Percentiles rank a stretch among this genome's conserved stretches.
These are phyloP conservation scores for Bathelium albidoporum DNA, from an alignment of 495 filamentous ascomycete genomes.

Conservation along the genomic window DNA sequence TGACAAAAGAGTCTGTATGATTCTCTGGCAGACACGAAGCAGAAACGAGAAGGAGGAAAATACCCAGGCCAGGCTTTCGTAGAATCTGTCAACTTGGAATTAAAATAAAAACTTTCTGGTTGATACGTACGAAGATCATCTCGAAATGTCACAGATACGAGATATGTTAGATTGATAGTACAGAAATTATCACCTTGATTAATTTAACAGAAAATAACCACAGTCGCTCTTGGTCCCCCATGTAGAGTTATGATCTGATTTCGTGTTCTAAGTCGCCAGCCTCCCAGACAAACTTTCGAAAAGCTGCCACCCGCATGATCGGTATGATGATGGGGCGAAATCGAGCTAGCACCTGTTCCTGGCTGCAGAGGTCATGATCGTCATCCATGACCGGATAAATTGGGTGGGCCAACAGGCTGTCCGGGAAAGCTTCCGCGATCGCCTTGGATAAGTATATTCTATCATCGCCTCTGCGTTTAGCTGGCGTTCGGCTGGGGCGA, in stretches of 20 bases:
- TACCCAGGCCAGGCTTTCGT: neutral
- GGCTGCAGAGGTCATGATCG: neutral
- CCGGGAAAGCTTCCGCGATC: neutral
- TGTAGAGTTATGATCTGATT: neutral
- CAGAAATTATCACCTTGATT: too few relatives aligned
- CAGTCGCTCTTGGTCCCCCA: neutral
- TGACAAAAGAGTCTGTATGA: conserved; percentile 9
- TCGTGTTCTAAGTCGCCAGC: neutral
- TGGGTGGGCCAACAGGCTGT: neutral
- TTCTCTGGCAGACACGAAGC: neutral
- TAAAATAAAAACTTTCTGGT: neutral
- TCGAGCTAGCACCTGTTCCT: neutral
- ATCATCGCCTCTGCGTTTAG: too few relatives aligned
- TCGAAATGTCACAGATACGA: neutral
- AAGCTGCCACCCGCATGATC: neutral
- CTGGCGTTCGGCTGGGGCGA: too few relatives aligned
- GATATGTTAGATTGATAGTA: neutral
- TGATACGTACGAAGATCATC: neutral
- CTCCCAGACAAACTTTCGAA: neutral
- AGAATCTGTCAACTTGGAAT: neutral
- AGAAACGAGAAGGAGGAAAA: neutral
- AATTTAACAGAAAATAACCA: neutral
- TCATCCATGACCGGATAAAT: neutral
- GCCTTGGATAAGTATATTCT: too few relatives aligned
- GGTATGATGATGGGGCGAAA: neutral